These are phyloP conservation scores for Chytriomyces hyalinus DNA, from an alignment of 192 early-diverging fungal species.

Conservation along the genomic window DNA sequence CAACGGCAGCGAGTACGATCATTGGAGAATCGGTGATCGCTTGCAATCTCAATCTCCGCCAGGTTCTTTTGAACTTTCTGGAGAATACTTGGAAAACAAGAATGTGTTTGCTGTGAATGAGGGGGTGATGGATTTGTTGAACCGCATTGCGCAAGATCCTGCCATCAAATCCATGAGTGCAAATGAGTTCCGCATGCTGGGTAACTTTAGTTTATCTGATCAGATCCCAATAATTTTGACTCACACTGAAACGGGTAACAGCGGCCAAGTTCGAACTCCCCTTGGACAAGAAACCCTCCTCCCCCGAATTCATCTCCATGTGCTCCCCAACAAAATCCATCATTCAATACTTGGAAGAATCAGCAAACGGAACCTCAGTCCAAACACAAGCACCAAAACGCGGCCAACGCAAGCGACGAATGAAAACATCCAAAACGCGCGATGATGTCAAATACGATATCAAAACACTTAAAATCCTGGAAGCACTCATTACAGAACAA, in stretches of 20 bases:
- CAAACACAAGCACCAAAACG: background rate
- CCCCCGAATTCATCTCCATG: background rate
- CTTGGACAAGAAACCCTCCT: constrained; percentile 13
- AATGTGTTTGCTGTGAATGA: constrained; percentile 23
- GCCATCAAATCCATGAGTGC: constrained; percentile 18
- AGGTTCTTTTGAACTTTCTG: background rate
- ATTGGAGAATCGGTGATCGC: background rate
- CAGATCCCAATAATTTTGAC: background rate
- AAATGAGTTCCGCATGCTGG: constrained; percentile 30
- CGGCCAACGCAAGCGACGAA: background rate
- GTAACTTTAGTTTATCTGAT: constrained; percentile 8
- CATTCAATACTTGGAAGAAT: constrained; percentile 37
- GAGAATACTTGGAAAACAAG: constrained; percentile 13
- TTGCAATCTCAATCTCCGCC: background rate
- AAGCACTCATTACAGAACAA: constrained; percentile 36
- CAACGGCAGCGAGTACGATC: constrained; percentile 7
- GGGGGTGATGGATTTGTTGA: background rate
- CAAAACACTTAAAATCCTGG: constrained; percentile 44
- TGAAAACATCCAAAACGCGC: background rate
- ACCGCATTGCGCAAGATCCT: background rate
- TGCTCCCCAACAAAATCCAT: constrained; percentile 37
- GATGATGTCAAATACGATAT: constrained; percentile 40
- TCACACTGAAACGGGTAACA: background rate
- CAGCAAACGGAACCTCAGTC: constrained; percentile 10
- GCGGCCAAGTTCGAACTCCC: constrained; percentile 11